Evolutionary conservation across 2,329 filamentous ascomycete genomes (phyloP), one percentile per base, ranked within the genome.

Genomic region (Didymella pinodella): DNA sequence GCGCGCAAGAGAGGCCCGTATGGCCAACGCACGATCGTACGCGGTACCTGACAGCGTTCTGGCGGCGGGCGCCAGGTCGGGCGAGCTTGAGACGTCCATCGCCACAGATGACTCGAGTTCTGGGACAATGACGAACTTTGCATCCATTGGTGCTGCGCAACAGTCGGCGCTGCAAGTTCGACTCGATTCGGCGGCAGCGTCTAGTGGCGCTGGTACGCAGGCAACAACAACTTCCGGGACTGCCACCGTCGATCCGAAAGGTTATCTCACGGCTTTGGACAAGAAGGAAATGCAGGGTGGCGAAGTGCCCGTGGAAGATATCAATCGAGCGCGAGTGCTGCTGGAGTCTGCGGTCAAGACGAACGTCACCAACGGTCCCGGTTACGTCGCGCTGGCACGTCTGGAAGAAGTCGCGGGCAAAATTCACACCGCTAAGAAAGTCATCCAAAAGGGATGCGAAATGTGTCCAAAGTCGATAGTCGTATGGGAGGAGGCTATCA

Each of bases 271-370:
- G 0, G 97, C 90, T 70, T 82, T 99, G 49, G 90, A 90, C 57
- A 93, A 91, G 76, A 90, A 91, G 50, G 90, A 93, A 73, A 81
- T 92, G 57, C 90, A 88, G 57, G 91, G 92, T 58, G 87, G 88
- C 4, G 91, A 96, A 70, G 86, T 91, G 4, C 73, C 74, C 2
- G 91, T 98, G 26, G 94, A 95, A 60, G 95, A 99, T 72, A 92
- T 99, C 75, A 96, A 97, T 74, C 90, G 95, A 77, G 95, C 96
- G 18, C 88, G 95, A 63, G 90, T 93, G 64, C 84, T 99, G 34
- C 82, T 99, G n/a, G 93, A 97, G 74, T 98, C 94, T 0, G 95
- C 98, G 46, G 96, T 97, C 75, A 96, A 95, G 79, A 97, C 94
- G 7, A 99, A 99, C 75, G 92, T 94, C 2, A 93, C 92, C 63